phyloP scores from a whole-genome alignment of 495 filamentous ascomycete species.

The Penicillium paxilli region DNA sequence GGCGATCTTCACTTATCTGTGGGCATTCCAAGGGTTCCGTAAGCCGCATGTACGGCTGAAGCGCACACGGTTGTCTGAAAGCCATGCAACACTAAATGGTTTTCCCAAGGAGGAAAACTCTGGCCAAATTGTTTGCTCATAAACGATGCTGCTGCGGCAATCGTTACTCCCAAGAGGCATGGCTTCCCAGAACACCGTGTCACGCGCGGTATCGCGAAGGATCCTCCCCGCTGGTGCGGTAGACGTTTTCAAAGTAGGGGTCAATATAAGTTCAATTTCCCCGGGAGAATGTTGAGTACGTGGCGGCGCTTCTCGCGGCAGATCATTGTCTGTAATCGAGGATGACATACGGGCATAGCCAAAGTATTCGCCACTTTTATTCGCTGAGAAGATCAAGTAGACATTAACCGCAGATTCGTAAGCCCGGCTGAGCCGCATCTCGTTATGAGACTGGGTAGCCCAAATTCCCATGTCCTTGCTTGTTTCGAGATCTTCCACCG shows the following conservation, averaged over 20 bases:
- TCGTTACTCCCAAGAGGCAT: slow-evolving; percentile 55
- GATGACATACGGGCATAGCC: slow-evolving; percentile 93
- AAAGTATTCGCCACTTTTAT: slow-evolving; percentile 97
- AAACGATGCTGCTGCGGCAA: slow-evolving; percentile 38
- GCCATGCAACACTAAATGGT: slow-evolving; percentile 90
- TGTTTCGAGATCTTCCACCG: slow-evolving; percentile 84
- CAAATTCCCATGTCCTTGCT: slow-evolving; percentile 85
- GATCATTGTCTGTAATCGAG: slow-evolving; percentile 71
- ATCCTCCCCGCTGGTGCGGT: slow-evolving; percentile 82
- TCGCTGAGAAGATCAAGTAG: slow-evolving; percentile 93
- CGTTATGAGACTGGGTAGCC: slow-evolving; percentile 96
- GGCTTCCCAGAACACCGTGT: slow-evolving; percentile 96
- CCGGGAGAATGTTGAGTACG: slow-evolving; percentile 54
- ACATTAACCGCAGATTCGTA: slow-evolving; percentile 83
- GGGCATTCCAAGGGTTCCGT: slow-evolving; percentile 95
- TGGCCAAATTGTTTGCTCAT: slow-evolving; percentile 34
- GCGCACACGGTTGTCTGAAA: slow-evolving; percentile 80
- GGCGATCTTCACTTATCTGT: slow-evolving; percentile 94
- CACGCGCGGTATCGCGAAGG: slow-evolving; percentile 88
- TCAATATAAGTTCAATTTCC: slow-evolving; percentile 58
- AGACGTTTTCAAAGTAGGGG: slow-evolving; percentile 75
- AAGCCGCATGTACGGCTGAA: slow-evolving; percentile 89
- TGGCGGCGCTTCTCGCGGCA: slow-evolving; percentile 55
- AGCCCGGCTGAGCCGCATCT: slow-evolving; percentile 76
- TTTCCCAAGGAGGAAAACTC: slow-evolving; percentile 73